These are phyloP conservation scores for Adansonia rubrostipa DNA, from an alignment of 441 rosid genomes.

Conservation along the genomic window DNA sequence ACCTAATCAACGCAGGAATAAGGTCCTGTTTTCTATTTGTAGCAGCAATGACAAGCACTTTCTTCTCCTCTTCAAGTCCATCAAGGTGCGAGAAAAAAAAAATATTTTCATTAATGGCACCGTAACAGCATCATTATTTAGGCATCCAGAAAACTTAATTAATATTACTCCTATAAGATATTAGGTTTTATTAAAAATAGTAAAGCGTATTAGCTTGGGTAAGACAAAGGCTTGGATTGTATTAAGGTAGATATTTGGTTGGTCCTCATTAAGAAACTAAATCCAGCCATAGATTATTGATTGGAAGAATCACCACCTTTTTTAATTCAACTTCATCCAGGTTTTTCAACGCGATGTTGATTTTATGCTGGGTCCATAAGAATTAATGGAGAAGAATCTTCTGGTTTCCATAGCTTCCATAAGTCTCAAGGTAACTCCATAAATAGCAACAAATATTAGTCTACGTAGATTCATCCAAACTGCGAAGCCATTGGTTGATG, in stretches of 20 bases:
- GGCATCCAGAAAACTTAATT: background rate
- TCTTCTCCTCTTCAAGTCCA: slow-evolving; percentile 93
- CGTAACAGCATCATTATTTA: slow-evolving; percentile 3
- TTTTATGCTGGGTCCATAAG: background rate
- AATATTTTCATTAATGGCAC: slow-evolving; percentile 11
- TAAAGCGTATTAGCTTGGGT: too few relatives aligned
- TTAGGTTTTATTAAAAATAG: background rate
- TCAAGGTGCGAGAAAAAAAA: slow-evolving; percentile 60
- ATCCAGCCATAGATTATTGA: background rate
- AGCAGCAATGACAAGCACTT: slow-evolving; percentile 88
- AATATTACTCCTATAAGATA: background rate
- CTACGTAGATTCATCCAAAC: background rate
- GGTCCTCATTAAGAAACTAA: background rate
- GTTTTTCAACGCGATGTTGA: background rate
- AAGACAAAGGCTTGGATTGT: background rate
- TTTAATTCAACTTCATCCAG: background rate
- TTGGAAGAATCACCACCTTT: background rate
- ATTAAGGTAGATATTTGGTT: background rate
- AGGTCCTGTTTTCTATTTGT: slow-evolving; percentile 96
- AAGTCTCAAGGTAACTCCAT: background rate
- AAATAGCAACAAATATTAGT: background rate
- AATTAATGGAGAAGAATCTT: background rate
- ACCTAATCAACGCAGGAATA: slow-evolving; percentile 92
- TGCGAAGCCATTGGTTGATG: background rate
- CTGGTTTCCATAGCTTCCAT: background rate